Evolutionary conservation across 495 filamentous ascomycete genomes (phyloP), one percentile per base, ranked within the genome.

Genomic region (Hypoxylon fuscum): DNA sequence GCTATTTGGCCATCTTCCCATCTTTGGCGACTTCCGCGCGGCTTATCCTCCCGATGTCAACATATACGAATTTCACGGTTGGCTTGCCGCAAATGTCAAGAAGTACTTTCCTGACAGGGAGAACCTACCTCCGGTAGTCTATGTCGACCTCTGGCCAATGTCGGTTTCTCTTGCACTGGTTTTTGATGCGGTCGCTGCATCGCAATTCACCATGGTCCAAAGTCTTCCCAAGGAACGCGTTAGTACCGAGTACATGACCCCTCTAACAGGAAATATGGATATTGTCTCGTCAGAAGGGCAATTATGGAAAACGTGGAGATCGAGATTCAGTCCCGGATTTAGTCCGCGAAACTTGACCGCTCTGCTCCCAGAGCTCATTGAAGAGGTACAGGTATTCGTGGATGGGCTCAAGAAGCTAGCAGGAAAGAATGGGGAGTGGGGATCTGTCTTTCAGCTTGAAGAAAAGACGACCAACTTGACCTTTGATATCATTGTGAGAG

Each of bases 121-220:
- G 5, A 45, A 18, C n/a, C 45, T 69, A 15, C 71, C 71, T 2
- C 65, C 68, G 8, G 59, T 73, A 0, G 54, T 73, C 57, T 83
- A 84, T 53, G 7, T 82, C 15, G 80, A 83, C 50, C 46, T 74
- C 11, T 84, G 79, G 79, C 81, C 81, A 0, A 57, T 78, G 31
- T 32, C 47, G 4, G 25, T 34, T 9, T 61, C 65, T 6, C 37
- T 77, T 21, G 59, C 72, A 2, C 37, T 78, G 2, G 68, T 79
- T 21, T 63, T 59, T 14, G 74, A 80, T 51, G 72, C 79, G 23
- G 59, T 71, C 2, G 51, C 76, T 5, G 73, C 75, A 6, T 47
- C 65, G 3, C 74, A 79, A 29, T 70, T 65, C 47, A 61, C 62
- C 3, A 55, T 60, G 12, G 40, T 34, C 37, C 56, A 55, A 18